phyloP scores from a whole-genome alignment of 495 filamentous ascomycete genomes.

The Xylaria palmicola region DNA sequence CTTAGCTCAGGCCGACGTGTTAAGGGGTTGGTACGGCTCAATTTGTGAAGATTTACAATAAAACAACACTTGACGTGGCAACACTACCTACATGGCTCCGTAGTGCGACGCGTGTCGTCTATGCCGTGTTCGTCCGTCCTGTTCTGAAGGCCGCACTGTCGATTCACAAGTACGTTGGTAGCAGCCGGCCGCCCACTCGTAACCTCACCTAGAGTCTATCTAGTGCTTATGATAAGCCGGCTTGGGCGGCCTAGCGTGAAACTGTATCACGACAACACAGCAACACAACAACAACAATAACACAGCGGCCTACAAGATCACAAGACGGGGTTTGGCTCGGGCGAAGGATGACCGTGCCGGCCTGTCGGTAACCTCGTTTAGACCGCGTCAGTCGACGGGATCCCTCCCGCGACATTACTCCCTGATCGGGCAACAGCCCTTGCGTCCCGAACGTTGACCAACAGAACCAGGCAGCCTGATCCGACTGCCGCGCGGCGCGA shows the following conservation, averaged over 20 bases:
- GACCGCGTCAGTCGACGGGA: constrained; percentile 5
- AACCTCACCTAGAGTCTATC: neutral
- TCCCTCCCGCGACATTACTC: neutral
- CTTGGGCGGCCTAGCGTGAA: neutral
- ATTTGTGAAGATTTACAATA: too few relatives aligned
- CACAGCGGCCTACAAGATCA: neutral
- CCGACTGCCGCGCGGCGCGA: neutral
- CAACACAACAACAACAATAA: too few relatives aligned
- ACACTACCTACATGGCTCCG: neutral
- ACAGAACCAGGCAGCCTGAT: neutral
- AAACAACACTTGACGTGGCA: constrained; percentile 5
- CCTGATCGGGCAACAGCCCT: neutral
- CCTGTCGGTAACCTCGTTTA: constrained; percentile 14
- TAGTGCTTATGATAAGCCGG: constrained; percentile 7
- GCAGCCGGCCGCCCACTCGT: neutral
- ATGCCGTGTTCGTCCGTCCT: neutral
- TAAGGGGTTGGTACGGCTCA: neutral
- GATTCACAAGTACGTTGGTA: neutral
- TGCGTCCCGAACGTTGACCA: neutral
- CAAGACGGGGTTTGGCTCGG: neutral
- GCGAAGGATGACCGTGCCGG: neutral
- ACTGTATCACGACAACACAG: constrained; percentile 3
- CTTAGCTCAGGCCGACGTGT: neutral
- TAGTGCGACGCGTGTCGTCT: neutral
- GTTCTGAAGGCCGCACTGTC: neutral